Evolutionary conservation across 2,329 filamentous ascomycete species (phyloP).

Genomic region (Cercospora sp.): DNA sequence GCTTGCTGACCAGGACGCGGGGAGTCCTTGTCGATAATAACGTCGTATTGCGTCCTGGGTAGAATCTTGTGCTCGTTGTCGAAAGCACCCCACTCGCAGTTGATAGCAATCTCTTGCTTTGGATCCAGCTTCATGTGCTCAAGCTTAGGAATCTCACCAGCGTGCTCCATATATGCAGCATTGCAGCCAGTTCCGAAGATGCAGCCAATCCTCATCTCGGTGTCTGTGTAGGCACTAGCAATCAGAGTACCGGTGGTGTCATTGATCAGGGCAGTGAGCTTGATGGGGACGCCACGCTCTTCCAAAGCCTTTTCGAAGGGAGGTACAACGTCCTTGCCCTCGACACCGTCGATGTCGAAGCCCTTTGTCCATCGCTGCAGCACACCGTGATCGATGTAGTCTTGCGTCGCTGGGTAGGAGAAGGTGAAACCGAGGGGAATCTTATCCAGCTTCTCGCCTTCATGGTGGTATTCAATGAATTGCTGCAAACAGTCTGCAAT

Average conservation of each 20-base stretch:
- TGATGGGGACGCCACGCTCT: slow-evolving; percentile 82
- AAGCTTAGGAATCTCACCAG: slow-evolving; percentile 88
- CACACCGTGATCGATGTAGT: slow-evolving; percentile 89
- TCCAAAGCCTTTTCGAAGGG: slow-evolving; percentile 78
- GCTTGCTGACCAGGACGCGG: slow-evolving; percentile 48
- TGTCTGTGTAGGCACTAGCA: slow-evolving; percentile 94
- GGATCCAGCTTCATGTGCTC: slow-evolving; percentile 85
- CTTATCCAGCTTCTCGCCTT: slow-evolving; percentile 61
- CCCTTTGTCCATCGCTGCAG: slow-evolving; percentile 97
- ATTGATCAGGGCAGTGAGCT: slow-evolving; percentile 89
- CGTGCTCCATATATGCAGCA: slow-evolving; percentile 95
- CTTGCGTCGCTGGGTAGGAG: slow-evolving; percentile 89
- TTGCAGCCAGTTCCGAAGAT: slow-evolving; percentile 99
- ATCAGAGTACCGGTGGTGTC: slow-evolving; percentile 97
- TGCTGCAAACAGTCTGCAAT: slow-evolving; percentile 89
- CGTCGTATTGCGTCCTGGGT: slow-evolving; percentile 69
- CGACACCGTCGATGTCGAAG: slow-evolving; percentile 89
- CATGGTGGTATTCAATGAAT: slow-evolving; percentile 84
- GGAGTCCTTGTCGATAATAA: slow-evolving; percentile 46
- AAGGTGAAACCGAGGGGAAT: slow-evolving; percentile 92
- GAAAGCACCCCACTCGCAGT: slow-evolving; percentile 97
- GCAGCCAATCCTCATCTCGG: slow-evolving; percentile 88
- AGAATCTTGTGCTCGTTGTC: slow-evolving; percentile 91
- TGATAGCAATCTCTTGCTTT: slow-evolving; percentile 78
- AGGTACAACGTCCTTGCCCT: slow-evolving; percentile 85